Evolutionary conservation across 768 basidiomycete species (phyloP).

Genomic region (Hypholoma fasciculare): DNA sequence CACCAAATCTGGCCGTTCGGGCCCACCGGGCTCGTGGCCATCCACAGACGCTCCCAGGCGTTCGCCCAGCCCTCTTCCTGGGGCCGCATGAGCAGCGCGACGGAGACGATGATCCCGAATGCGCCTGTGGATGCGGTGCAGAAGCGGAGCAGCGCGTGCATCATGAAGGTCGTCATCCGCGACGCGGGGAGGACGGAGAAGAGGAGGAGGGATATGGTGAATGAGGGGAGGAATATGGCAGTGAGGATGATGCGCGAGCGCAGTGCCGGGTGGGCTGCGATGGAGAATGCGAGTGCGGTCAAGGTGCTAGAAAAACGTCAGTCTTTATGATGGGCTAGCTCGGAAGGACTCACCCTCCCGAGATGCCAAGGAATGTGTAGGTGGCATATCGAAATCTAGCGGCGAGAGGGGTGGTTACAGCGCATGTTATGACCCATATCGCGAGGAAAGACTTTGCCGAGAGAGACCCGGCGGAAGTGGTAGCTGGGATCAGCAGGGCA

Average conservation of each 20-base stretch:
- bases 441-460: slow-evolving; percentile 54
- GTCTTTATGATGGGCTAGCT: not conserved
- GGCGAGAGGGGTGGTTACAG: slow-evolving; percentile 47
- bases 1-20: slow-evolving; percentile 28
- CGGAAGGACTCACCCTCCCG: slow-evolving; percentile 50
- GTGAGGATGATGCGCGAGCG: slow-evolving; percentile 45
- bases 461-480: slow-evolving; percentile 43
- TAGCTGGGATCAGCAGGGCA: slow-evolving; percentile 53
- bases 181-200: slow-evolving; percentile 37
- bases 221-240: slow-evolving; percentile 30
- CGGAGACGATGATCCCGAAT: slow-evolving; percentile 53
- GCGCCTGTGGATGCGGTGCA: slow-evolving; percentile 55
- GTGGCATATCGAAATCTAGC: slow-evolving; percentile 58
- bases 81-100: slow-evolving; percentile 51
- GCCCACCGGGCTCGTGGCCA: slow-evolving; percentile 27
- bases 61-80: slow-evolving; percentile 52
- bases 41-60: slow-evolving; percentile 63
- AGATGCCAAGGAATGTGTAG: slow-evolving; percentile 44
- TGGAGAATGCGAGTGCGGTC: slow-evolving; percentile 49
- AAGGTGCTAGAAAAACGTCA: slow-evolving; percentile 31
- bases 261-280: slow-evolving; percentile 56
- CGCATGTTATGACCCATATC: slow-evolving; percentile 55
- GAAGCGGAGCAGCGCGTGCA: slow-evolving; percentile 50
- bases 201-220: slow-evolving; percentile 35
- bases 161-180: slow-evolving; percentile 39